Conservation (phyloP, 1,284 basidiomycete genomes). For the Exobasidium rhododendri region DNA sequence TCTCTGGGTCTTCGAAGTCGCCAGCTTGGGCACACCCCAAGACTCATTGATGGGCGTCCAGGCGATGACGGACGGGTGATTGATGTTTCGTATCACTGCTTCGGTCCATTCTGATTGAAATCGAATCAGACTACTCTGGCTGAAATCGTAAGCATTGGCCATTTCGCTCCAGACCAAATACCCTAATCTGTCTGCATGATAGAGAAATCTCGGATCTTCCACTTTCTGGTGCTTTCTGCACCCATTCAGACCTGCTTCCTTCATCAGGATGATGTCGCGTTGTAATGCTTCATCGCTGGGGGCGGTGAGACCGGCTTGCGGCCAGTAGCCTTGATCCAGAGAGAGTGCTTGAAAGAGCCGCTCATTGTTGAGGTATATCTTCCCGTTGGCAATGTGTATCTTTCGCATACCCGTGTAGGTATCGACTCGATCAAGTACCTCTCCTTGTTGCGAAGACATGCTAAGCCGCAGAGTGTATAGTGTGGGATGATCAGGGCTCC, state of each 20-base stretch:
- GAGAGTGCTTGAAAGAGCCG: conserved; percentile 33
- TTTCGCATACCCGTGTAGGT: conserved; percentile 43
- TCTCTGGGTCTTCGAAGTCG: conserved; percentile 21
- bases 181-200: conserved; percentile 28
- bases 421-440: conserved; percentile 16
- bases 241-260: conserved; percentile 34
- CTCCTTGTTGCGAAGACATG: conserved; percentile 5
- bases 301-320: conserved; percentile 22
- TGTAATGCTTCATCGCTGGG: conserved; percentile 18
- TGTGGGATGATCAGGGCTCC: conserved; percentile 31
- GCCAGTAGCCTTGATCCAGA: conserved; percentile 41
- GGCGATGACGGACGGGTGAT: conserved; percentile 35
- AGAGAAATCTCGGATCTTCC: conserved; percentile 25
- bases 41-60: conserved; percentile 39
- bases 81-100: conserved; percentile 26
- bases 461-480: conserved; percentile 25
- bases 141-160: conserved; percentile 37
- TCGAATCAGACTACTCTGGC: conserved; percentile 19
- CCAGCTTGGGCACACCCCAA: conserved; percentile 28
- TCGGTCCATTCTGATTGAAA: conserved; percentile 36
- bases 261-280: conserved; percentile 28
- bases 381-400: conserved; percentile 28
- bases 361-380: conserved; percentile 34
- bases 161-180: conserved; percentile 38
- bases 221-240: conserved; percentile 35